phyloP scores from a whole-genome alignment of 345 rosid genomes.

The Linum trigynum region DNA sequence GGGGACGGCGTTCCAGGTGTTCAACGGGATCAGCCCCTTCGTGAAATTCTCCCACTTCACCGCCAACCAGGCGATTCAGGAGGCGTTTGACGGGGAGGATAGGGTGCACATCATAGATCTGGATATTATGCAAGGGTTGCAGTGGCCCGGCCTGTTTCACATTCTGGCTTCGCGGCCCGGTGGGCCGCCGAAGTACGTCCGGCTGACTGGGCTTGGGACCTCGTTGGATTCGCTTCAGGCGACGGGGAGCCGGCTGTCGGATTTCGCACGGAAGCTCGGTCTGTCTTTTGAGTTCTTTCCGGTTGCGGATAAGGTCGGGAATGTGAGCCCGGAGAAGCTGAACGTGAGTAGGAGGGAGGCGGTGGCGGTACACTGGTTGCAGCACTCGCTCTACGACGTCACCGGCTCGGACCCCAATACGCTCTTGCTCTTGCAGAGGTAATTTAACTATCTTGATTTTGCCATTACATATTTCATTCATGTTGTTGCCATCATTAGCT shows the following conservation, averaged over 20 bases:
- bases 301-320: slow-evolving; percentile 79
- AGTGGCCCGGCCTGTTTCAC: slow-evolving; percentile 97
- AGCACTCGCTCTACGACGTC: slow-evolving; percentile 94
- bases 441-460: slow-evolving; percentile 1
- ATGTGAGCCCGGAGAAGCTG: slow-evolving; percentile 63
- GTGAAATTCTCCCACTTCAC: slow-evolving; percentile 98
- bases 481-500: neutral
- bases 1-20: slow-evolving; percentile 95
- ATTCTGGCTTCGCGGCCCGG: slow-evolving; percentile 85
- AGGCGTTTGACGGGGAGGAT: slow-evolving; percentile 91
- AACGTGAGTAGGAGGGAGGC: slow-evolving; percentile 83
- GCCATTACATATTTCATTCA: neutral
- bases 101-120: slow-evolving; percentile 89
- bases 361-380: slow-evolving; percentile 95
- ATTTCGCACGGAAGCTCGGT: slow-evolving; percentile 81
- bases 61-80: slow-evolving; percentile 95
- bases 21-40: slow-evolving; percentile 90
- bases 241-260: slow-evolving; percentile 83
- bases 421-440: slow-evolving; percentile 86
- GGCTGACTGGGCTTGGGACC: slow-evolving; percentile 88
- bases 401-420: slow-evolving; percentile 89
- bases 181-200: slow-evolving; percentile 75
- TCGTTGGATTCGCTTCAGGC: slow-evolving; percentile 85
- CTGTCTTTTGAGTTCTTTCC: slow-evolving; percentile 84
- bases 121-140: slow-evolving; percentile 97